Conservation (phyloP, 2,329 filamentous ascomycete genomes). For the Arthrobotrys pseudoclavata region DNA sequence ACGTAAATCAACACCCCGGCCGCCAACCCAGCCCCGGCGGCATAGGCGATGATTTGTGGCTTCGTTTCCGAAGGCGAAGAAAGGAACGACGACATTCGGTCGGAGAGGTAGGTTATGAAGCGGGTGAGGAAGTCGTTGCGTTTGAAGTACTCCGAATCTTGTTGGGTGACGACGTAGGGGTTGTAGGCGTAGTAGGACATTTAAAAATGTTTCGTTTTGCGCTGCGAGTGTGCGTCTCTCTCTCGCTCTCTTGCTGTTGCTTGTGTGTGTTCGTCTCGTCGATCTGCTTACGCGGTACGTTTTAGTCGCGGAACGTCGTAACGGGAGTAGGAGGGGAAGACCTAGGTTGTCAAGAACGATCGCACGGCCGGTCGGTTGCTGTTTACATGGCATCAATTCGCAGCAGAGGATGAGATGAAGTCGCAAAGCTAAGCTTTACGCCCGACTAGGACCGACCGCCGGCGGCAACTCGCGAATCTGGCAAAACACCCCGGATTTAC, state of each 20-base stretch:
- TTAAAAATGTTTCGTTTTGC: slow-evolving; percentile 21
- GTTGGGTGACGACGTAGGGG: slow-evolving; percentile 38
- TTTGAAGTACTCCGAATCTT: slow-evolving; percentile 36
- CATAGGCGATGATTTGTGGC: slow-evolving; percentile 87
- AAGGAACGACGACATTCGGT: slow-evolving; percentile 33
- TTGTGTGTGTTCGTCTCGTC: too few relatives aligned
- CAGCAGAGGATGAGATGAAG: slow-evolving; percentile 32
- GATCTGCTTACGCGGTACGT: too few relatives aligned
- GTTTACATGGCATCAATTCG: too few relatives aligned
- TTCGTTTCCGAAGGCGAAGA: slow-evolving; percentile 69
- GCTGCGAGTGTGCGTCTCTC: background rate
- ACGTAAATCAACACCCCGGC: slow-evolving; percentile 96
- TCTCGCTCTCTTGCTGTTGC: background rate
- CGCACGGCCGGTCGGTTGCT: too few relatives aligned
- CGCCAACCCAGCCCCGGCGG: slow-evolving; percentile 92
- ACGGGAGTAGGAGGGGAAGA: too few relatives aligned
- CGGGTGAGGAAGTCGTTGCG: slow-evolving; percentile 47
- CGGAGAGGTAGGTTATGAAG: slow-evolving; percentile 28
- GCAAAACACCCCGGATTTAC: background rate
- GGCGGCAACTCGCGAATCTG: slow-evolving; percentile 6
- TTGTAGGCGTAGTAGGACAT: slow-evolving; percentile 60
- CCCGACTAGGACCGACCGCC: background rate
- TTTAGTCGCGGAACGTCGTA: too few relatives aligned
- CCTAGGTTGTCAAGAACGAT: too few relatives aligned
- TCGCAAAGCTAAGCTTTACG: slow-evolving; percentile 9